Evolutionary conservation across 257 asterid genomes (phyloP).

Genomic region (Catharanthus roseus): DNA sequence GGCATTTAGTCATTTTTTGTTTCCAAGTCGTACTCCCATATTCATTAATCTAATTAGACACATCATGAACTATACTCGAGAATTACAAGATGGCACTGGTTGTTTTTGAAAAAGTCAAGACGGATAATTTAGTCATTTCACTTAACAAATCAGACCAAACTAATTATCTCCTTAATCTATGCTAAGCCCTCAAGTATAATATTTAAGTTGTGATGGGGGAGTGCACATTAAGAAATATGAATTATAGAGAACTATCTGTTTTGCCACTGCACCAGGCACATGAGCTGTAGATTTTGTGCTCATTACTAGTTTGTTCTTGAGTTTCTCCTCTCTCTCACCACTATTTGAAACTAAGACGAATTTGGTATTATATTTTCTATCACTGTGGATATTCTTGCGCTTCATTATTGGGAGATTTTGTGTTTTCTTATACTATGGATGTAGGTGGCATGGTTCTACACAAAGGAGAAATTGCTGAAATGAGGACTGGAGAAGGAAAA

Average conservation of each 20-base stretch:
- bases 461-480: slow-evolving; percentile 97
- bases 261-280: background rate
- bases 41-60: too few relatives aligned
- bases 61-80: too few relatives aligned
- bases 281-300: background rate
- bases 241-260: background rate
- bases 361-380: background rate
- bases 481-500: slow-evolving; percentile 99
- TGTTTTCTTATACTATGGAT: slow-evolving; percentile 14
- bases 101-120: too few relatives aligned
- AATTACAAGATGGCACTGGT: too few relatives aligned
- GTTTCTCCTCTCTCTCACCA: background rate
- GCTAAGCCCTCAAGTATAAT: too few relatives aligned
- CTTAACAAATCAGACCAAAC: too few relatives aligned
- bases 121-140: too few relatives aligned
- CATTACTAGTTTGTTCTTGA: background rate
- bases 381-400: background rate
- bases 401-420: background rate
- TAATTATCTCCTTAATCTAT: too few relatives aligned
- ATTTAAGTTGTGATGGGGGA: too few relatives aligned
- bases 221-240: background rate
- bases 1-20: too few relatives aligned
- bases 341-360: background rate
- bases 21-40: too few relatives aligned
- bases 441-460: slow-evolving; percentile 96